A percentile compares a stretch with the other conserved stretches of the same genome.
Conservation (phyloP, 768 basidiomycete genomes). For the Sarcodon aspratus region DNA sequence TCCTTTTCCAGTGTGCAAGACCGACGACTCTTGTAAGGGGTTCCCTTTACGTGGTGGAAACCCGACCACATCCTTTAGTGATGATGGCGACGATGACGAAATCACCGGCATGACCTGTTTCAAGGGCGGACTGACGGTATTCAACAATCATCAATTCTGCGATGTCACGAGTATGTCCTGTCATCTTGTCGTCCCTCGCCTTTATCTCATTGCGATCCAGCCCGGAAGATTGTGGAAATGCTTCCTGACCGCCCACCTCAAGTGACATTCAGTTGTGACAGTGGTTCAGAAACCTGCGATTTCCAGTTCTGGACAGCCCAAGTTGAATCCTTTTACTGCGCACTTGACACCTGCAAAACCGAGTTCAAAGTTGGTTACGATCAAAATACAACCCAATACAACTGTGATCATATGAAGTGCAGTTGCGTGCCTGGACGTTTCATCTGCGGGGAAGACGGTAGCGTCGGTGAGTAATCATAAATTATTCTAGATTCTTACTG, state of each 20-base stretch:
- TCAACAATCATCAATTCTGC: slow-evolving; percentile 95
- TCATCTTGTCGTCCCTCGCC: neutral
- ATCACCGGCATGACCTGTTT: slow-evolving; percentile 75
- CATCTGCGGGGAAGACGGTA: slow-evolving; percentile 92
- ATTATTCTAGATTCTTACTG: neutral
- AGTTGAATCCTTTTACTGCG: slow-evolving; percentile 94
- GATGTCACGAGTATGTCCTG: slow-evolving; percentile 82
- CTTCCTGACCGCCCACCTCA: slow-evolving; percentile 90
- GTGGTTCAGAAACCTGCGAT: slow-evolving; percentile 48
- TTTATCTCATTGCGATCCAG: slow-evolving; percentile 25
- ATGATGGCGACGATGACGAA: slow-evolving; percentile 27
- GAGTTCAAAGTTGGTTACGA: slow-evolving; percentile 38
- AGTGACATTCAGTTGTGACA: slow-evolving; percentile 91
- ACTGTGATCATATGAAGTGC: slow-evolving; percentile 79
- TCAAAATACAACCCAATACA: slow-evolving; percentile 63
- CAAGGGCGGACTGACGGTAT: slow-evolving; percentile 86
- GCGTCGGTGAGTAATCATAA: slow-evolving; percentile 58
- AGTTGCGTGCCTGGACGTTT: slow-evolving; percentile 89
- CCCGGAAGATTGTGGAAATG: slow-evolving; percentile 89
- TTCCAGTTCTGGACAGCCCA: slow-evolving; percentile 99
- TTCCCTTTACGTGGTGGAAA: slow-evolving; percentile 55
- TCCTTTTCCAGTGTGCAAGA: slow-evolving; percentile 66
- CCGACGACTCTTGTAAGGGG: slow-evolving; percentile 63
- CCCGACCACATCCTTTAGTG: neutral
- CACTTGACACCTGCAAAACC: slow-evolving; percentile 59